Evolutionary conservation across 2,329 filamentous ascomycete species (phyloP).

Genomic region (Paecilomyces niveus): DNA sequence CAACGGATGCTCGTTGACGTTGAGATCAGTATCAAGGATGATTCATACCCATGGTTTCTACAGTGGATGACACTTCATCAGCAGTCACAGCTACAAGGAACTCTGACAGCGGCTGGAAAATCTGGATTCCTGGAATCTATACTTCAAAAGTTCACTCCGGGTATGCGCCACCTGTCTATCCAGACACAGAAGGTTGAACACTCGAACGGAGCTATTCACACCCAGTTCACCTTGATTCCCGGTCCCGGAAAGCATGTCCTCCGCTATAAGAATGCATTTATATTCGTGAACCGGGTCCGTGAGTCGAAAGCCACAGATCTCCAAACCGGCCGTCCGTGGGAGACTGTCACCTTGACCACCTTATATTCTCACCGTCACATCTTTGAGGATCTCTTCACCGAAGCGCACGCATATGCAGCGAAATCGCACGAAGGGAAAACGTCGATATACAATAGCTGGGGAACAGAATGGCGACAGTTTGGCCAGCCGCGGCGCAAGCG

Average conservation of each 20-base stretch:
- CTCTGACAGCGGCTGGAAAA: constrained; percentile 40
- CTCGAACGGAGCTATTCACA: constrained; percentile 62
- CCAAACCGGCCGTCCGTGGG: constrained; percentile 81
- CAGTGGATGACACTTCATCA: constrained; percentile 89
- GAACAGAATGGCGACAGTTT: constrained; percentile 76
- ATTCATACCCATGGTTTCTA: constrained; percentile 88
- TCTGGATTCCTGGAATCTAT: constrained; percentile 44
- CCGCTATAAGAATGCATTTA: constrained; percentile 78
- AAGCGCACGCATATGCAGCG: constrained; percentile 74
- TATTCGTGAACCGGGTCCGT: constrained; percentile 79
- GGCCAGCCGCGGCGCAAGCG: constrained; percentile 80
- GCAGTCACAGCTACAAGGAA: constrained; percentile 49
- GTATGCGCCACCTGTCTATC: constrained; percentile 58
- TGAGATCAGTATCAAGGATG: constrained; percentile 90
- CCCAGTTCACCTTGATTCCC: constrained; percentile 81
- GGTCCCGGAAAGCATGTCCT: constrained; percentile 86
- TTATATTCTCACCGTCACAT: constrained; percentile 83
- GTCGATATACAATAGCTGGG: constrained; percentile 77
- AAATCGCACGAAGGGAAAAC: constrained; percentile 87
- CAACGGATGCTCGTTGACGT: constrained; percentile 87
- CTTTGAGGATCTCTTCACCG: constrained; percentile 81
- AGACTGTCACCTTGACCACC: constrained; percentile 86
- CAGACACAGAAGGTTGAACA: constrained; percentile 56
- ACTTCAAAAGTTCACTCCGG: constrained; percentile 51
- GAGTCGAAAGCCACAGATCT: constrained; percentile 72